Evolutionary conservation across 257 asterid genomes (phyloP).

Genomic region (Solanum corneliomulleri): DNA sequence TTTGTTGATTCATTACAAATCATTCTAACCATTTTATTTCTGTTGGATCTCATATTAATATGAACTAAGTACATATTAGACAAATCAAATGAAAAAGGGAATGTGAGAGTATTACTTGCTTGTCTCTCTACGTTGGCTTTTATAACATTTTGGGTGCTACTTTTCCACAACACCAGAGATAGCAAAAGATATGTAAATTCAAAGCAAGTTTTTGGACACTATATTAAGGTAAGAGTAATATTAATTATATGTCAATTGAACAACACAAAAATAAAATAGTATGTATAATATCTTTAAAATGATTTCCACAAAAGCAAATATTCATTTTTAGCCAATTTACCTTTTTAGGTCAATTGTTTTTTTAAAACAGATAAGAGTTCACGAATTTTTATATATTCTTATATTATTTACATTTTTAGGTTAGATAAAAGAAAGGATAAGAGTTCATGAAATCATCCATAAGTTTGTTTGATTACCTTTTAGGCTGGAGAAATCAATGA

Average conservation of each 20-base stretch:
- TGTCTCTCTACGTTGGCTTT: not conserved
- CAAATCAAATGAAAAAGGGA: not conserved
- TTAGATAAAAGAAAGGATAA: too few species aligned
- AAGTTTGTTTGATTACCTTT: too few species aligned
- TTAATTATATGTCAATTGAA: not conserved
- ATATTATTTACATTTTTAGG: too few species aligned
- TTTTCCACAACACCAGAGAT: not conserved
- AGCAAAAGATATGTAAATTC: not conserved
- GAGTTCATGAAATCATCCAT: too few species aligned
- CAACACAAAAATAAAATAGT: not conserved
- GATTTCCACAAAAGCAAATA: too few species aligned
- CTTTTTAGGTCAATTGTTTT: too few species aligned
- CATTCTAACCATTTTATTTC: too few species aligned
- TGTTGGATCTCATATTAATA: slow-evolving; percentile 34
- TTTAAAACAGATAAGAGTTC: too few species aligned
- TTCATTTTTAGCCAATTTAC: too few species aligned
- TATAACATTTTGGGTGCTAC: not conserved
- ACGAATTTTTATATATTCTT: too few species aligned
- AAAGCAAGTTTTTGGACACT: not conserved
- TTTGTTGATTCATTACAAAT: too few species aligned
- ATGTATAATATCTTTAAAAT: not conserved
- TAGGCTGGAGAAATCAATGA: not conserved
- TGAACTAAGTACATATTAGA: not conserved
- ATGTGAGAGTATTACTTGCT: not conserved
- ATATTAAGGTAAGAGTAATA: not conserved